Conservation (phyloP, 805 yeast species). For the Candida wancherniae region DNA sequence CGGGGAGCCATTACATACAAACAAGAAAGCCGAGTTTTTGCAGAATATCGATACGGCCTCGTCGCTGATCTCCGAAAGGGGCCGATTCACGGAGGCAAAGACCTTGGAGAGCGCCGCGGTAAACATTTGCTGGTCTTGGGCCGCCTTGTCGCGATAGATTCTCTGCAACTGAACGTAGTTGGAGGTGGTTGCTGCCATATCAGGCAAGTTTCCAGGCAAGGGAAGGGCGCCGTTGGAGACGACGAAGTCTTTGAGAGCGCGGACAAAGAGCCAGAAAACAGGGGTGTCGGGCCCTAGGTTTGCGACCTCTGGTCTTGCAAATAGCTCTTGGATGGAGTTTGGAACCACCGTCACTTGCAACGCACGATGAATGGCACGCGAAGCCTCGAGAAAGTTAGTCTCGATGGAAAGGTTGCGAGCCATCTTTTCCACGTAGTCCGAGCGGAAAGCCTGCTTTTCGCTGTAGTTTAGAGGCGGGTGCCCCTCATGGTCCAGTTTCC, state of each 20-base stretch:
- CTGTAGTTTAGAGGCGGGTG: conserved; percentile 33
- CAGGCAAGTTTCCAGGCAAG: conserved; percentile 71
- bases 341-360: conserved; percentile 35
- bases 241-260: conserved; percentile 52
- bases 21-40: conserved; percentile 53
- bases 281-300: conserved; percentile 20
- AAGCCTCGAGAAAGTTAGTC: conserved; percentile 42
- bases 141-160: conserved; percentile 54
- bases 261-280: conserved; percentile 59
- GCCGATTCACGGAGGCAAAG: conserved; percentile 22
- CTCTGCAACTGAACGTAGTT: conserved; percentile 54
- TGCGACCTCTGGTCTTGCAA: conserved; percentile 8
- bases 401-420: conserved; percentile 47
- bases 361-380: conserved; percentile 32
- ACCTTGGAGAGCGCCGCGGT: conserved; percentile 27
- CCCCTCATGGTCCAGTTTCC: conserved; percentile 30
- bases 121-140: conserved; percentile 42
- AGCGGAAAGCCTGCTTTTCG: conserved; percentile 39
- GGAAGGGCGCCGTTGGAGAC: conserved; percentile 47
- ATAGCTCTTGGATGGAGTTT: conserved; percentile 19
- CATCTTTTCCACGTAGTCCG: conserved; percentile 27
- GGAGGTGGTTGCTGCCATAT: conserved; percentile 77
- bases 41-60: conserved; percentile 49
- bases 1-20: conserved; percentile 45
- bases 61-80: conserved; percentile 24